Evolutionary conservation across 768 basidiomycete species (phyloP), one percentile per base, ranked within the genome.

Genomic region (Mycena galopus): DNA sequence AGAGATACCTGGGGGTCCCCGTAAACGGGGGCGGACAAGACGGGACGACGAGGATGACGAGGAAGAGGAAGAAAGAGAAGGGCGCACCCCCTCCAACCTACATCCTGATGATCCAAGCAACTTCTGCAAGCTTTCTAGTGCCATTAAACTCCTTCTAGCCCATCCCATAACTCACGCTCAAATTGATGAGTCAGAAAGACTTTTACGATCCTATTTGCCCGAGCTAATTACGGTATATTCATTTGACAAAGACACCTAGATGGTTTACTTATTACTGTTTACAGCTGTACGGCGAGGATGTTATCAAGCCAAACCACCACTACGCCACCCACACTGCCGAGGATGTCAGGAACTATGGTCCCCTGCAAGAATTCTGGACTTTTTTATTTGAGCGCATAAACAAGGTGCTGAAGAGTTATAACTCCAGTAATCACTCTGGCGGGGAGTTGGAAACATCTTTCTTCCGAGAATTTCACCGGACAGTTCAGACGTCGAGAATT

Each of bases 361-460:
- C 81, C 0, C 75, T 81, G 4, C 77, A 81, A 53, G 76, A 74
- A 0, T 81, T 81, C 67, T 82, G 82, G 81, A 77, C 76, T 0
- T 83, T 80, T 65, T 58, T 81, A 0, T 77, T 76, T 35, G 81
- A 83, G 47, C 74, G 81, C 0, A 63, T 83, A 21, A 82, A 82
- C 73, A 79, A 80, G 29, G 47, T 81, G 2, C 73, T 82, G 44
- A 82, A 82, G 71, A 67, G 72, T 30, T 78, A 74, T 60, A 57
- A 73, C 4, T 76, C 76, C 0, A 81, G 78, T 33, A 79, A 78
- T 19, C 79, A 77, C 21, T 76, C 58, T 5, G 72, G 74, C 5
- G 80, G 82, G 3, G 76, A 79, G 53, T 67, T 82, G 1, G 80
- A 82, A 58, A 66, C 76, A 0, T 79, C 79, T 0, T 77, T 82